Evolutionary conservation across 192 early-diverging fungal genomes (phyloP).

Genomic region (Podila minutissima): DNA sequence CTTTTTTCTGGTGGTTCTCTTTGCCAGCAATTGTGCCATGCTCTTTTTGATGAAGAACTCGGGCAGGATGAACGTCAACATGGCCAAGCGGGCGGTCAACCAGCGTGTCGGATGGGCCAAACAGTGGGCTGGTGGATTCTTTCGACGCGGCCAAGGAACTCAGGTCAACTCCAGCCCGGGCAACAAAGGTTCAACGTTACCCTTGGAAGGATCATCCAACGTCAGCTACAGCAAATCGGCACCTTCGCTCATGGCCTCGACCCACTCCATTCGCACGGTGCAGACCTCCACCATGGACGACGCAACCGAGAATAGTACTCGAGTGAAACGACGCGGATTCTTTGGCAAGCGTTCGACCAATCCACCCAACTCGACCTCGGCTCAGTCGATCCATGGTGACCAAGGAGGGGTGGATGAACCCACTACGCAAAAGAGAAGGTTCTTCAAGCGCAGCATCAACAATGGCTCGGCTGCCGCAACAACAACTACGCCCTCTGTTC

Average conservation of each 20-base stretch:
- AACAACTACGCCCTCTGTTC: background rate
- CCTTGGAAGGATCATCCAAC: conserved; percentile 1
- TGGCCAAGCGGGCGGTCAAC: conserved; percentile 64
- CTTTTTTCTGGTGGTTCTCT: conserved; percentile 57
- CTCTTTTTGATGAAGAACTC: conserved; percentile 66
- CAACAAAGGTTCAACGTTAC: background rate
- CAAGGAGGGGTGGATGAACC: conserved; percentile 13
- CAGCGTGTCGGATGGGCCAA: conserved; percentile 63
- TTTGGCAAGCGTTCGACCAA: conserved; percentile 23
- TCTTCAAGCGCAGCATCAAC: conserved; percentile 29
- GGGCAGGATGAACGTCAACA: conserved; percentile 59
- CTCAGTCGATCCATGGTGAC: background rate
- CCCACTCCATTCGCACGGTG: background rate
- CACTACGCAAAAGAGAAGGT: conserved; percentile 16
- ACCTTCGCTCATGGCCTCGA: background rate
- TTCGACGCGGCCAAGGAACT: conserved; percentile 18
- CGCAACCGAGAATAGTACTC: conserved; percentile 6
- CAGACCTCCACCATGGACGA: conserved; percentile 5
- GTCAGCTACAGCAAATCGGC: conserved; percentile 14
- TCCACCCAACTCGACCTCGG: background rate
- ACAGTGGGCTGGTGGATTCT: conserved; percentile 62
- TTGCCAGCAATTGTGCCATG: conserved; percentile 59
- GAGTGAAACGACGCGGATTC: conserved; percentile 26
- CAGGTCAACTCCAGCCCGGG: conserved; percentile 3
- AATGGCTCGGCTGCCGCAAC: background rate